These are phyloP conservation scores for Groenewaldozyma auringiensis DNA, from an alignment of 1,139 yeast species.

Conservation along the genomic window DNA sequence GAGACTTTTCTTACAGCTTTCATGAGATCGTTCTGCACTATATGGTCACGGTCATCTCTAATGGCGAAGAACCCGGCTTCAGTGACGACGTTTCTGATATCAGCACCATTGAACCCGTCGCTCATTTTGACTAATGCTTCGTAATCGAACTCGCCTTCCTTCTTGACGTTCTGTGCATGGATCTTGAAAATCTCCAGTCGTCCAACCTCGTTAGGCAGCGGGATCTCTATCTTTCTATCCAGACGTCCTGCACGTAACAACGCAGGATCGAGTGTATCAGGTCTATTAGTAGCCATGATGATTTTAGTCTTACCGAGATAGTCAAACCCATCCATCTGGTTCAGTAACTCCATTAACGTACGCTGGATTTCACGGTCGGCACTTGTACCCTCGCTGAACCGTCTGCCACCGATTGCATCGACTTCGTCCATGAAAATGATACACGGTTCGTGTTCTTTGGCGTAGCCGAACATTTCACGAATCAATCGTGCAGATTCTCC, in stretches of 20 bases:
- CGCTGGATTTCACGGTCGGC: constrained; percentile 99
- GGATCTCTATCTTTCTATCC: constrained; percentile 94
- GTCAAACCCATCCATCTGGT: constrained; percentile 99
- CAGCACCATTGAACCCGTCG: constrained; percentile 99
- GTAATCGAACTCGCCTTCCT: constrained; percentile 93
- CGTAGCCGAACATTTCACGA: constrained; percentile 98
- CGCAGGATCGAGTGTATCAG: constrained; percentile 99
- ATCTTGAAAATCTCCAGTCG: constrained; percentile 91
- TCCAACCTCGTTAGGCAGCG: constrained; percentile 95
- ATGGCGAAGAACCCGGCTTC: constrained; percentile 99
- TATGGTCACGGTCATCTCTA: constrained; percentile 93
- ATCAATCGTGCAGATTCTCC: constrained; percentile 97
- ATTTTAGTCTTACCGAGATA: constrained; percentile 95
- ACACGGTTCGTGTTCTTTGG: constrained; percentile 97
- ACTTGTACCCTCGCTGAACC: constrained; percentile 97
- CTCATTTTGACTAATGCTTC: constrained; percentile 97
- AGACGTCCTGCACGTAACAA: constrained; percentile 95
- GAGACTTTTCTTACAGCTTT: constrained; percentile 97
- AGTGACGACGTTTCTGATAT: constrained; percentile 94
- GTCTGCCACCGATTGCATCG: constrained; percentile 98
- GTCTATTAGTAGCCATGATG: constrained; percentile 98
- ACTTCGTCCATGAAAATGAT: constrained; percentile 98
- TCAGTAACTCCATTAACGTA: constrained; percentile 93
- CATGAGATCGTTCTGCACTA: constrained; percentile 88
- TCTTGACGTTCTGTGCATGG: constrained; percentile 78